Evolutionary conservation across 2,329 filamentous ascomycete species (phyloP), one percentile per base, ranked within the genome.

Genomic region (Cadophora gregata): DNA sequence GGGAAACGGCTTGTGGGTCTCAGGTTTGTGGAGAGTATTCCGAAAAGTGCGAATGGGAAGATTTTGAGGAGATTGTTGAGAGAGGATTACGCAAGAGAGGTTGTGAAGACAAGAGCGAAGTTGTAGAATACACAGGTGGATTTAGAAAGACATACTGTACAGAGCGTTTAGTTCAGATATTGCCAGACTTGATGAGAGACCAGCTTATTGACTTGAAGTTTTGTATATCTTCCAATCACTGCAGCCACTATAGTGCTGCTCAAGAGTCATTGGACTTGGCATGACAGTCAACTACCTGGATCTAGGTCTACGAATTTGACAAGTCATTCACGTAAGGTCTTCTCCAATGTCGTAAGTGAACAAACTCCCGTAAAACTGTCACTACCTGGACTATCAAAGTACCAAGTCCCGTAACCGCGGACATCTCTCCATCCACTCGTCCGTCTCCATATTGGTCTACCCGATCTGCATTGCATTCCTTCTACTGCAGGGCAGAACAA

Each of bases 1-100:
- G 85, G 89, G 74, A 93, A 93, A 79, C 84, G 86, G 75, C 81
- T 93, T 66, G 90, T 90, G 0, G 90, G 90, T 1, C 84, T 93
- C 12, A 64, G 47, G 53, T 91, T 92, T 73, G 80, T 90, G 3
- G 84, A 89, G 31, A 80, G 80, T 24, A 87, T 93, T 29, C 90
- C 90, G n/a, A 92, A 91, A 80, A 91, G 90, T 64, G 84, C 86
- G 1, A 77, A 80, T 14, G 82, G 82, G 0, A 85, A 85, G 77
- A 84, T 85, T 31, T 59, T 84, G 70, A 75, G 83, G 53, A 82
- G 80, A 63, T 58, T 77, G 3, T 67, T 84, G 69, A 77, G 80
- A 59, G 82, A 83, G 45, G 73, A 78, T 70, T 80, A 58, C 33
- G 24, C 55, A 77, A 48, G 27, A 31, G 14, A 29, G 31, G n/a